phyloP scores from a whole-genome alignment of 306 rosid genomes.

The Oxytropis ochrocephala region DNA sequence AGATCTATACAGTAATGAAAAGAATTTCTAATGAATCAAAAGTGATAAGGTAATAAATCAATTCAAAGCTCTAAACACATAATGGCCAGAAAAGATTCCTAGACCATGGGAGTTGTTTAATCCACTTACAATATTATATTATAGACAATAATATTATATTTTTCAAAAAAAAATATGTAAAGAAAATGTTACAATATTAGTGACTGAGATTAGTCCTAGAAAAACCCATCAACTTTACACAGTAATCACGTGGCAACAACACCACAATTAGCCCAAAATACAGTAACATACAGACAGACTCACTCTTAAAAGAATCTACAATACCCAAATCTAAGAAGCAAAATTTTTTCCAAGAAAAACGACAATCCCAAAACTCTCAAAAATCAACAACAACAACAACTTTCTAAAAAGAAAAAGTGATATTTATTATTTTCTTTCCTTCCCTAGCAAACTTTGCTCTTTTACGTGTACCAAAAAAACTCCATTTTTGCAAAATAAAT shows the following conservation, averaged over 20 bases:
- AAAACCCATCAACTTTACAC: constrained; percentile 26
- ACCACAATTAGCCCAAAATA: neutral
- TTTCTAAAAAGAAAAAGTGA: neutral
- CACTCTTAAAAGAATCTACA: neutral
- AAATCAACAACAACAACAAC: constrained; percentile 1
- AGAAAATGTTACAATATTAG: constrained; percentile 3
- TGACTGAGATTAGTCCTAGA: constrained; percentile 27
- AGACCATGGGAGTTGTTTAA: neutral
- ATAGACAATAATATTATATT: constrained; percentile 13
- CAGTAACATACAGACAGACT: neutral
- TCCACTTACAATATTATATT: constrained; percentile 1
- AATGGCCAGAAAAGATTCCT: constrained; percentile 19
- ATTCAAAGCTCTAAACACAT: neutral
- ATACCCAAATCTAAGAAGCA: neutral
- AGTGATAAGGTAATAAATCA: neutral
- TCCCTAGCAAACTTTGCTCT: neutral
- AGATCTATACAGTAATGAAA: constrained; percentile 9
- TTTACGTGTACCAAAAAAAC: neutral
- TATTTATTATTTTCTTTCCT: too few relatives aligned
- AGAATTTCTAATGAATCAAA: constrained; percentile 5
- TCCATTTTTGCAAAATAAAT: neutral
- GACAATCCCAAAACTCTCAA: constrained; percentile 17
- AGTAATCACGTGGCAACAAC: constrained; percentile 27
- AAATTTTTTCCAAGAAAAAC: neutral
- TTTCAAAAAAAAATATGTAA: neutral